A percentile compares a stretch with the other conserved stretches of the same genome.
Evolutionary conservation across 2,329 filamentous ascomycete genomes (phyloP).

Genomic region (Ascochyta koolunga): DNA sequence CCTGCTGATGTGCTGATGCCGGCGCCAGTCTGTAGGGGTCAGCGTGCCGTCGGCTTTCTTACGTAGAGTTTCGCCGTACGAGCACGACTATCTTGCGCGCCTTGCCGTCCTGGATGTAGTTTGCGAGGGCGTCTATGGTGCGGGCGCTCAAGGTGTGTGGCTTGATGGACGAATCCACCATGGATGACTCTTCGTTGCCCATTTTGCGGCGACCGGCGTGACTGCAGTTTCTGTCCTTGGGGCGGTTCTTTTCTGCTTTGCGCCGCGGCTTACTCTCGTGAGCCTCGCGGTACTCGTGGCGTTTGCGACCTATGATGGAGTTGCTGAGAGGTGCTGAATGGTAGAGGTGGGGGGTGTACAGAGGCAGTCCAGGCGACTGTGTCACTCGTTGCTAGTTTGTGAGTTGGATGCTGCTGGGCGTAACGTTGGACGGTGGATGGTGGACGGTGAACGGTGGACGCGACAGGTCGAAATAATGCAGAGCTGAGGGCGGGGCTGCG

Average conservation of each 20-base stretch:
- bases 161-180: constrained; percentile 69
- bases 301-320: constrained; percentile 59
- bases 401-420: not conserved
- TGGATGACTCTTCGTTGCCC: constrained; percentile 81
- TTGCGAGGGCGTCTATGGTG: constrained; percentile 75
- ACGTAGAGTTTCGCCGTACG: constrained; percentile 49
- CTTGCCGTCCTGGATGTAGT: constrained; percentile 74
- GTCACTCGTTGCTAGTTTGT: not conserved
- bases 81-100: constrained; percentile 80
- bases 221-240: constrained; percentile 26
- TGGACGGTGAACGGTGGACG: not conserved
- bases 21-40: constrained; percentile 69
- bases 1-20: constrained; percentile 77
- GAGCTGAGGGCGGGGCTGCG: constrained; percentile 11
- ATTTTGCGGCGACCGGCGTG: constrained; percentile 61
- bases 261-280: constrained; percentile 43
- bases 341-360: not conserved
- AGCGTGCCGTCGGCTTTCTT: not conserved
- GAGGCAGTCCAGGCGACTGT: too few relatives aligned
- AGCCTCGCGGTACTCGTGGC: constrained; percentile 52
- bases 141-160: constrained; percentile 72
- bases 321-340: not conserved
- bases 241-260: constrained; percentile 26
- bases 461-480: not conserved
- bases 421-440: not conserved